Conservation (phyloP, 78 protist species). For the Pigoraptor vietnamica region DNA sequence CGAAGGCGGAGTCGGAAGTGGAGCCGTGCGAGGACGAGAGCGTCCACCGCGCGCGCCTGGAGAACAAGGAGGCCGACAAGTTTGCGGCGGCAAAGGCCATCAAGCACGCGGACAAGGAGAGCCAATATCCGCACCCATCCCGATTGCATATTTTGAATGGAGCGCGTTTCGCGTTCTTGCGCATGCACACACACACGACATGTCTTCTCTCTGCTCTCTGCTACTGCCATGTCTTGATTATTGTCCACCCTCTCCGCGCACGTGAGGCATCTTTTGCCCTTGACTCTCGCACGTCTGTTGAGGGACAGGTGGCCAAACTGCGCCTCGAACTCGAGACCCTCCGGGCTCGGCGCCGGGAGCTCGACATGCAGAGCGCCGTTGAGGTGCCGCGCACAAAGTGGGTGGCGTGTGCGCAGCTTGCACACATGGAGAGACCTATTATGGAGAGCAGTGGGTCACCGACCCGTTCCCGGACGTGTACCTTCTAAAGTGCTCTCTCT, state of each 20-base stretch:
- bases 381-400: neutral
- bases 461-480: too few species aligned
- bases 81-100: neutral
- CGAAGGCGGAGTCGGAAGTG: neutral
- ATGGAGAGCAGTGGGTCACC: too few species aligned
- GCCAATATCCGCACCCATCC: neutral
- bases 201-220: too few species aligned
- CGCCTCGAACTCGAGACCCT: neutral
- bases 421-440: too few species aligned
- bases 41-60: neutral
- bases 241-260: neutral
- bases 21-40: neutral
- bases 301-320: neutral
- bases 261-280: too few species aligned
- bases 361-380: neutral
- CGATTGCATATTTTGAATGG: too few species aligned
- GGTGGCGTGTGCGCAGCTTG: too few species aligned
- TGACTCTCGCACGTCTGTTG: neutral
- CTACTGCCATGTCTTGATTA: too few species aligned
- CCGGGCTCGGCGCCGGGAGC: neutral
- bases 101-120: neutral
- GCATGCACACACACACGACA: too few species aligned
- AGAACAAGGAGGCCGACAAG: neutral
- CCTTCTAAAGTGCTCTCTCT: too few species aligned
- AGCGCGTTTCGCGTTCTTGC: too few species aligned